Conservation (phyloP, 768 basidiomycete genomes). For the Leucogyrophana mollusca region DNA sequence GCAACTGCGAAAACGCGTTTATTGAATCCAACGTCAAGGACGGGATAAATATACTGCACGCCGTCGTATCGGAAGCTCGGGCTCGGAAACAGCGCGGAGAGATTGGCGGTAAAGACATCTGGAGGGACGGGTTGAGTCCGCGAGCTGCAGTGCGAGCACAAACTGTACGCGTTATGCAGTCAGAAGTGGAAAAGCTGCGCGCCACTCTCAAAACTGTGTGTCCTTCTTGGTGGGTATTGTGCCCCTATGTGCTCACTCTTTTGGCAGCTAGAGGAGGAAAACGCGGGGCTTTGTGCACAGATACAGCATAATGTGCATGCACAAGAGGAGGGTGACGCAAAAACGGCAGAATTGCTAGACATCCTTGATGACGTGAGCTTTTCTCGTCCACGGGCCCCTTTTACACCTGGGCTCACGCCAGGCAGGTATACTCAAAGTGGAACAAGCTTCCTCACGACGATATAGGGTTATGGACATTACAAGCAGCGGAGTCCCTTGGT, state of each 20-base stretch:
- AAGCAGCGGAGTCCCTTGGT: conserved; percentile 35
- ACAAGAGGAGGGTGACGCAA: conserved; percentile 45
- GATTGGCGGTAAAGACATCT: conserved; percentile 50
- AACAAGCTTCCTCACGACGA: conserved; percentile 58
- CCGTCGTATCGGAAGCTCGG: conserved; percentile 66
- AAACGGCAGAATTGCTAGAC: conserved; percentile 46
- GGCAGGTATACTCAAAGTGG: conserved; percentile 52
- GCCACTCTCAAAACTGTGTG: conserved; percentile 36
- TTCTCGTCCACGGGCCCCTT: too few relatives aligned
- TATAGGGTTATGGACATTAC: conserved; percentile 49
- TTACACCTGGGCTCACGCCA: conserved; percentile 9
- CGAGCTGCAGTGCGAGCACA: conserved; percentile 60
- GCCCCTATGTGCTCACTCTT: neutral
- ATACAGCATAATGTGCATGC: conserved; percentile 48
- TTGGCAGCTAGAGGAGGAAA: conserved; percentile 58
- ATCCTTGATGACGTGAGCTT: conserved; percentile 55
- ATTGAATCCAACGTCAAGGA: conserved; percentile 65
- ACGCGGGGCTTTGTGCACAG: conserved; percentile 43
- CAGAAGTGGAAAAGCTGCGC: conserved; percentile 38
- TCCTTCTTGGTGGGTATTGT: neutral
- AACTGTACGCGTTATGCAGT: conserved; percentile 56
- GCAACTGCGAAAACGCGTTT: conserved; percentile 68
- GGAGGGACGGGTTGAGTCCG: conserved; percentile 66
- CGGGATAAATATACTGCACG: conserved; percentile 69
- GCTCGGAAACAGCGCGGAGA: conserved; percentile 46